phyloP scores from a whole-genome alignment of 768 basidiomycete species.

The Gelatoporia subvermispora region DNA sequence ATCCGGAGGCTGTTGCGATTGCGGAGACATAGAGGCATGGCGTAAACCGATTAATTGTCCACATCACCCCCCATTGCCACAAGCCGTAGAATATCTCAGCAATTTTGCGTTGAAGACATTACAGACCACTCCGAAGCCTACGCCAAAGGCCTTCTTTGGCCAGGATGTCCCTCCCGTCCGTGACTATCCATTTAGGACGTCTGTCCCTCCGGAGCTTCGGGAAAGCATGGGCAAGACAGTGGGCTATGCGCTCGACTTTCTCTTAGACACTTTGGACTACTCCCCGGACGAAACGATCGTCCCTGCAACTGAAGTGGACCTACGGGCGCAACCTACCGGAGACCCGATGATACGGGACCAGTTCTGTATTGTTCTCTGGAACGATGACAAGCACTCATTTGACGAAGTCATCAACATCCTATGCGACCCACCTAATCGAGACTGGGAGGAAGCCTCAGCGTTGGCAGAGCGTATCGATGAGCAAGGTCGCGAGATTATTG shows the following conservation, averaged over 20 bases:
- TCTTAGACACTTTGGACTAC: conserved; percentile 77
- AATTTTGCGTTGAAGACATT: conserved; percentile 21
- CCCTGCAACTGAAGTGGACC: conserved; percentile 60
- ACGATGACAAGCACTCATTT: conserved; percentile 95
- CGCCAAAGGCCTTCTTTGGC: conserved; percentile 37
- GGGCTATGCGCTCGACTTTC: conserved; percentile 74
- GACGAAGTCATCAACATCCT: conserved; percentile 79
- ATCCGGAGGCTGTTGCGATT: conserved; percentile 91
- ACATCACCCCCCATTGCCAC: conserved; percentile 57
- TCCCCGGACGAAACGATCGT: conserved; percentile 76
- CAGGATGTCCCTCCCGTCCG: conserved; percentile 56
- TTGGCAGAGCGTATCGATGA: conserved; percentile 66
- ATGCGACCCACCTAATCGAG: conserved; percentile 47
- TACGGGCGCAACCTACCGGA: conserved; percentile 67
- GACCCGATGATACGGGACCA: conserved; percentile 78
- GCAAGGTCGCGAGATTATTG: conserved; percentile 76
- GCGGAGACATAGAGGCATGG: conserved; percentile 91
- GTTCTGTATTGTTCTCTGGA: conserved; percentile 86
- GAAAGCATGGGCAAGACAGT: conserved; percentile 74
- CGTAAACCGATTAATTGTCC: conserved; percentile 60
- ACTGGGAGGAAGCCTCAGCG: conserved; percentile 52
- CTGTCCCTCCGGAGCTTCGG: conserved; percentile 59
- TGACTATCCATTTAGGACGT: conserved; percentile 52
- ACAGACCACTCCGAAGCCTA: conserved; percentile 25
- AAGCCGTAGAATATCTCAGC: conserved; percentile 24